These are phyloP conservation scores for Tylopilus balloui DNA, from an alignment of 768 basidiomycete genomes.

Conservation along the genomic window DNA sequence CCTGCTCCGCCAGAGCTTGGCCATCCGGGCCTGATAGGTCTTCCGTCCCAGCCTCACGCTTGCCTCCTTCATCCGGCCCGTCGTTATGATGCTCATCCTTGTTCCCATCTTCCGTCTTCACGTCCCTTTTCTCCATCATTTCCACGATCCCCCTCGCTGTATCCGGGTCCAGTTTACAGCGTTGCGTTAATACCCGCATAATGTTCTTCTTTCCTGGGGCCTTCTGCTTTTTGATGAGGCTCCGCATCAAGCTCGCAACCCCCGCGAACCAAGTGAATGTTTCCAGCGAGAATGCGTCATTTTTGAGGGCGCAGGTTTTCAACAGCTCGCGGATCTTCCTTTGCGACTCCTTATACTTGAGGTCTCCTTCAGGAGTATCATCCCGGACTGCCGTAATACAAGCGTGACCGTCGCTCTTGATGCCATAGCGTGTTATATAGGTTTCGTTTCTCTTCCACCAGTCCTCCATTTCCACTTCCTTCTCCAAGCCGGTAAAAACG, in stretches of 20 bases:
- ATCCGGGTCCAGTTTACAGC: slow-evolving; percentile 26
- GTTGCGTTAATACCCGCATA: slow-evolving; percentile 16
- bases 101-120: not conserved
- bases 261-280: slow-evolving; percentile 16
- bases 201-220: slow-evolving; percentile 17
- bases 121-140: slow-evolving; percentile 20
- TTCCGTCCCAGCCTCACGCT: not conserved
- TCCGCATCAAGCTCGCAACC: slow-evolving; percentile 9
- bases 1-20: not conserved
- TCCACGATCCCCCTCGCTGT: slow-evolving; percentile 21
- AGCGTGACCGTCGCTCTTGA: slow-evolving; percentile 29
- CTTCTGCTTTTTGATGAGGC: slow-evolving; percentile 12
- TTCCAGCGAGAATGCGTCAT: slow-evolving; percentile 13
- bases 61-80: not conserved
- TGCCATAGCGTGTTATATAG: slow-evolving; percentile 20
- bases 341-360: slow-evolving; percentile 24
- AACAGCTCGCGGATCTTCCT: slow-evolving; percentile 19
- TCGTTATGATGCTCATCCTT: not conserved
- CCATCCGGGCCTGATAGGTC: not conserved
- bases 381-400: slow-evolving; percentile 29
- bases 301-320: slow-evolving; percentile 11
- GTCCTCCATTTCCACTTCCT: slow-evolving; percentile 28
- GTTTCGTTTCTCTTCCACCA: slow-evolving; percentile 32
- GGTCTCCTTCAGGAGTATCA: slow-evolving; percentile 14
- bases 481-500: slow-evolving; percentile 41